Evolutionary conservation across 1,139 yeast genomes (phyloP).

Genomic region (Taphrina wiesneri): DNA sequence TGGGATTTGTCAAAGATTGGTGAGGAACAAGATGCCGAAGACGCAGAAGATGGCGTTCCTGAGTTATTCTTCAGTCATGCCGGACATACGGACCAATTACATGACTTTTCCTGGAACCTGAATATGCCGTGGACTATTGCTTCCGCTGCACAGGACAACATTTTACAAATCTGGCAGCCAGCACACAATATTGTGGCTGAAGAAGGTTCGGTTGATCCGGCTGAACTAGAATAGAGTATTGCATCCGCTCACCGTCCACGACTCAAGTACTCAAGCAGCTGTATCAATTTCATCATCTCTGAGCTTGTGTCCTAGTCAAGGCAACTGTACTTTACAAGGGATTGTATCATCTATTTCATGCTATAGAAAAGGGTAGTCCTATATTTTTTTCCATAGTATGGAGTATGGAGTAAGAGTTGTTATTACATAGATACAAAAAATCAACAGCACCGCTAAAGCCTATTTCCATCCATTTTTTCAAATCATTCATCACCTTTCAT

Average conservation of each 20-base stretch:
- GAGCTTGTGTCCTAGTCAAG: too few relatives aligned
- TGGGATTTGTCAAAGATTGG: conserved; percentile 61
- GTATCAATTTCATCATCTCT: too few relatives aligned
- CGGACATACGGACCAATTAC: conserved; percentile 87
- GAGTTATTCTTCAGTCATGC: conserved; percentile 71
- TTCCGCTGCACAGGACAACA: conserved; percentile 84
- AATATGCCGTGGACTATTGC: conserved; percentile 71
- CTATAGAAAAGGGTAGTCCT: neutral
- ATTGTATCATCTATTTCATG: neutral
- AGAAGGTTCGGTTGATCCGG: conserved; percentile 23
- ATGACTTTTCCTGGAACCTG: conserved; percentile 72
- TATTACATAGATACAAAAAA: neutral
- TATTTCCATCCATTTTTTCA: neutral
- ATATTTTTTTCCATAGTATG: neutral
- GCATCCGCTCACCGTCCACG: too few relatives aligned
- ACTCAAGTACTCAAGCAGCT: too few relatives aligned
- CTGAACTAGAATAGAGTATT: conserved; percentile 13
- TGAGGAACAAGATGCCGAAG: conserved; percentile 49
- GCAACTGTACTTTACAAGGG: neutral
- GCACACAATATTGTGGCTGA: conserved; percentile 32
- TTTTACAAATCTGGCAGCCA: conserved; percentile 74
- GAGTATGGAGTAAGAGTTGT: neutral
- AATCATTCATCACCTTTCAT: neutral
- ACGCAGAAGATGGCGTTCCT: conserved; percentile 47
- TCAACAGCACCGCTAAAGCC: neutral